Base-by-base conservation (phyloP, 768 basidiomycete genomes). In the Boletus coccyginus region DNA sequence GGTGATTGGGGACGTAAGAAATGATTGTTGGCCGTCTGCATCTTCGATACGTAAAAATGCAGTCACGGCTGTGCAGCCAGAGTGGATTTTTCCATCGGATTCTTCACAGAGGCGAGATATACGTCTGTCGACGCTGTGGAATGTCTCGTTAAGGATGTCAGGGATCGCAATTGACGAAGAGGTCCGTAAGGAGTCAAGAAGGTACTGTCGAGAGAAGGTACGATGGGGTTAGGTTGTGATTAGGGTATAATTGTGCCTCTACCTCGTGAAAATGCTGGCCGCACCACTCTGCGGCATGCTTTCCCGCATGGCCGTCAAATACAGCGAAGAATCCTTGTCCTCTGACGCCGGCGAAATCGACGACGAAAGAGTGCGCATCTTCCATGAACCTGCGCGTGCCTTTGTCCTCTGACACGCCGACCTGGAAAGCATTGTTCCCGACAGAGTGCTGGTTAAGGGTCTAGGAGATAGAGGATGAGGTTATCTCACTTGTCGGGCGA, bases 201-300 rank as follows among this genome's bases (percentile, higher is more conserved):
- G 80, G 68, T 81, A 81, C 84, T 83, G 60, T 44, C 54, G 41
- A 17, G 32, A 46, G 38, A 27, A 52, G 48, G 53, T 27, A 61
- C 19, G 45, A 55, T 46, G 56, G 57, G 27, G 32, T 65, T 36
- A 52, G 46, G 53, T 21, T 45, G 52, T 31, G 24, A 35, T 42
- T 21, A 45, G 33, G 16, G 29, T 50, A 42, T 7, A 19, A 42
- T 21, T 24, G 35, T 38, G 31, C 10, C 51, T 66, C 56, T 69
- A 88, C 94, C 78, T 94, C 86, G 68, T 98, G 94, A 74, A 99
- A 99, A 71, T 98, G 87, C 63, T 82, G 79, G 42, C 97, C 97
- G 73, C 97, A 98, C 95, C 96, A 98, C 71, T 99, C 97, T 29
- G 97, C 97, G 35, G 96, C 95, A 66, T 98, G 92, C 71, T 96